Percentiles rank a stretch among this genome's conserved stretches.
Conservation (phyloP, 345 rosid genomes). For the Eucalyptus sp. region DNA sequence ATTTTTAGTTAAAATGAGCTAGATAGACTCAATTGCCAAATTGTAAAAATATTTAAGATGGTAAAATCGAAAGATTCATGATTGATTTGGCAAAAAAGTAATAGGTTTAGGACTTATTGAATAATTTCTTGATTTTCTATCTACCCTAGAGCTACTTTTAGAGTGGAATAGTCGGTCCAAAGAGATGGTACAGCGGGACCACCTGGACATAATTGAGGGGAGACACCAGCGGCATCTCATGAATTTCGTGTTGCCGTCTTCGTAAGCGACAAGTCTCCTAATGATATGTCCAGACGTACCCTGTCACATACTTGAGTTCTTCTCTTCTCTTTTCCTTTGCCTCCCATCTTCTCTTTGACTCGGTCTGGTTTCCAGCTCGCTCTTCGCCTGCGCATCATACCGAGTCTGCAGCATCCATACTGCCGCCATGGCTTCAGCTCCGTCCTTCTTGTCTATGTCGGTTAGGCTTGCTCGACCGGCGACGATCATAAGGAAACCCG, state of each 20-base stretch:
- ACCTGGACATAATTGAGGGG: neutral
- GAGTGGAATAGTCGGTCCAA: neutral
- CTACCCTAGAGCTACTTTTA: neutral
- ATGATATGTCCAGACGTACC: neutral
- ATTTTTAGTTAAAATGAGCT: accelerated
- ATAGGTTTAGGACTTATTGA: accelerated
- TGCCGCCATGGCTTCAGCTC: neutral
- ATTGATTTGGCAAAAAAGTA: accelerated
- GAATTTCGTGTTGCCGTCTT: neutral
- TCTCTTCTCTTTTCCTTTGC: too few species aligned
- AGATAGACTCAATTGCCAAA: accelerated
- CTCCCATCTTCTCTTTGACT: too few species aligned
- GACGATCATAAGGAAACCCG: neutral
- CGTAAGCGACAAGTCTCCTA: neutral
- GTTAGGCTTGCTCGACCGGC: neutral
- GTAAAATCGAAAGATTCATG: accelerated
- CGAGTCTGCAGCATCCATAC: neutral
- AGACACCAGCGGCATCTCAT: neutral
- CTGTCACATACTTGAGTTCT: neutral
- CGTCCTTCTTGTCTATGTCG: neutral
- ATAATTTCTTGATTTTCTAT: accelerated
- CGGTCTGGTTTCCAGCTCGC: neutral
- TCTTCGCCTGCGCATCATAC: neutral
- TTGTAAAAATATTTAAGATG: accelerated
- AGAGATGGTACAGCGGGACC: neutral